Evolutionary conservation across 768 basidiomycete species (phyloP).

Genomic region (Ramaria sp.): DNA sequence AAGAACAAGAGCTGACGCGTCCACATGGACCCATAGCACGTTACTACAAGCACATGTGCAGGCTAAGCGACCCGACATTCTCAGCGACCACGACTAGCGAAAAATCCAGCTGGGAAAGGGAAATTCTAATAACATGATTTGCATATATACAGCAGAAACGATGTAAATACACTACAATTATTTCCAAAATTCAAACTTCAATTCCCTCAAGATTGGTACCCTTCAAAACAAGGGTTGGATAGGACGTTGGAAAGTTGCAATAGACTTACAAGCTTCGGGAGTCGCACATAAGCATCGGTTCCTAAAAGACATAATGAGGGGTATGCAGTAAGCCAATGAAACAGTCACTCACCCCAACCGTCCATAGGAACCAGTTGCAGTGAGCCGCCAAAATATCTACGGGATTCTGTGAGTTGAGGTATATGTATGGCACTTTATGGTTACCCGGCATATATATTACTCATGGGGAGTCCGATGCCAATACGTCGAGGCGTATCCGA

Average conservation of each 20-base stretch:
- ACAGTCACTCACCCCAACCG: constrained; percentile 60
- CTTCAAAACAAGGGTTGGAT: constrained; percentile 25
- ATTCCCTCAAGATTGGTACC: constrained; percentile 82
- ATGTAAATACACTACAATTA: not conserved
- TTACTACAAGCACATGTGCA: too few relatives aligned
- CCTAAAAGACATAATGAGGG: constrained; percentile 30
- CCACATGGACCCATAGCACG: constrained; percentile 1
- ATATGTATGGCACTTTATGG: not conserved
- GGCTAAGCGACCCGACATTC: too few relatives aligned
- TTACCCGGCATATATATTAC: constrained; percentile 77
- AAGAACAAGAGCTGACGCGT: not conserved
- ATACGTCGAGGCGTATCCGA: constrained; percentile 46
- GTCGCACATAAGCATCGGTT: constrained; percentile 70
- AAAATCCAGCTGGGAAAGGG: not conserved
- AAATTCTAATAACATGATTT: not conserved
- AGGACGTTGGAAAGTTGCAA: constrained; percentile 2
- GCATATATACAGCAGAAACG: not conserved
- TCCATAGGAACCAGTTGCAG: constrained; percentile 71
- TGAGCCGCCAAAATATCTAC: constrained; percentile 75
- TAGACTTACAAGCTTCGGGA: constrained; percentile 63
- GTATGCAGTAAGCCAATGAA: not conserved
- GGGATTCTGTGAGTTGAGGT: not conserved
- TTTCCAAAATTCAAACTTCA: constrained; percentile 38
- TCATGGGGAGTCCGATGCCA: constrained; percentile 82
- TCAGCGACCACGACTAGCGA: not conserved